Percentiles rank a stretch among this genome's conserved stretches.
Evolutionary conservation across 306 rosid genomes (phyloP).

Genomic region (Benincasa hispida): DNA sequence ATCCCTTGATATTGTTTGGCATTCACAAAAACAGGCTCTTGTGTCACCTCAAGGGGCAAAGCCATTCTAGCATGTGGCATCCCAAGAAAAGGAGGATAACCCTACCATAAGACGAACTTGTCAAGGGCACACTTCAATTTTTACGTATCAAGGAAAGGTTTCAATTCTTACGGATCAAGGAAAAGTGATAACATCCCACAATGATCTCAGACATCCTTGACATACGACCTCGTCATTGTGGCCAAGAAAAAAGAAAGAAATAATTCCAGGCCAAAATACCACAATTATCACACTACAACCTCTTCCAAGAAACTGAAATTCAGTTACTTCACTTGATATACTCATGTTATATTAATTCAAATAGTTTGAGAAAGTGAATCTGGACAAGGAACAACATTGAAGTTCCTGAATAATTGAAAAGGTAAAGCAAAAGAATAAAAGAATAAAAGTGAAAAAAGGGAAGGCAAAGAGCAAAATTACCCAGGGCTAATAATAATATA

Average conservation of each 20-base stretch:
- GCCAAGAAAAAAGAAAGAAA: background rate
- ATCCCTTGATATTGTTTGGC: constrained; percentile 98
- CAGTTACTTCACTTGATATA: background rate
- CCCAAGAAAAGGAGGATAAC: constrained; percentile 76
- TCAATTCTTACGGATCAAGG: background rate
- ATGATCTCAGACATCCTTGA: background rate
- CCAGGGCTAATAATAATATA: background rate
- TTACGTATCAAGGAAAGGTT: background rate
- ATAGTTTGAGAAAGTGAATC: background rate
- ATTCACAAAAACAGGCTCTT: constrained; percentile 95
- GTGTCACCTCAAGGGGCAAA: constrained; percentile 92
- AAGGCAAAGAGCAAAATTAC: background rate
- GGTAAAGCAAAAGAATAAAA: background rate
- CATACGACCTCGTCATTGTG: background rate
- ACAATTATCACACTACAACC: background rate
- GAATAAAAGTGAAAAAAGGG: background rate
- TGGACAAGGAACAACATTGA: background rate
- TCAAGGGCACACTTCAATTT: background rate
- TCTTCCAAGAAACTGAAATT: background rate
- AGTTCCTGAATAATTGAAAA: background rate
- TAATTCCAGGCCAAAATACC: background rate
- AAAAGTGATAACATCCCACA: background rate
- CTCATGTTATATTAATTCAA: background rate
- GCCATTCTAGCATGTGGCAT: constrained; percentile 94
- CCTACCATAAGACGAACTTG: constrained; percentile 29